phyloP scores from a whole-genome alignment of 768 basidiomycete species.

The Termitomyces sp. region DNA sequence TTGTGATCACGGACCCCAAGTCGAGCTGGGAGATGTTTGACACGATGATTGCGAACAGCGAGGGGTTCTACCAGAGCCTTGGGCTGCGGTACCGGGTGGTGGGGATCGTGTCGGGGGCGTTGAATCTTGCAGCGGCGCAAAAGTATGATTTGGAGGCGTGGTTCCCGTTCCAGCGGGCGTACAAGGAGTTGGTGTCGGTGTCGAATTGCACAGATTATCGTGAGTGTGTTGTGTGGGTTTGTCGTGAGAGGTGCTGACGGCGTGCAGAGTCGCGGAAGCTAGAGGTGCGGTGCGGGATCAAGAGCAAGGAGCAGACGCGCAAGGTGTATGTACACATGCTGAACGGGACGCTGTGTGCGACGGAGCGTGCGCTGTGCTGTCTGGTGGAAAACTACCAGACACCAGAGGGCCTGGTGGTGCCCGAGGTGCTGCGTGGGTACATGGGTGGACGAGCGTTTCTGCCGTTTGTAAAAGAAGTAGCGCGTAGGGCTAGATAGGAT shows the following conservation, averaged over 20 bases:
- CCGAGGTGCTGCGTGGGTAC: conserved; percentile 86
- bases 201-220: conserved; percentile 99
- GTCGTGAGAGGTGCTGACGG: background rate
- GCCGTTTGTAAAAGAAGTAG: conserved; percentile 62
- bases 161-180: conserved; percentile 96
- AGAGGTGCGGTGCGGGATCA: conserved; percentile 91
- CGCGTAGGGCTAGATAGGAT: no score
- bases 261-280: conserved; percentile 80
- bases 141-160: conserved; percentile 98
- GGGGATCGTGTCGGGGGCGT: conserved; percentile 90
- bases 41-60: conserved; percentile 81
- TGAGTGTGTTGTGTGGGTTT: conserved; percentile 39
- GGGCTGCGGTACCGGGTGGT: conserved; percentile 90
- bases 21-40: conserved; percentile 95
- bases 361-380: conserved; percentile 94
- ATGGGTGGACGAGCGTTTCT: conserved; percentile 94
- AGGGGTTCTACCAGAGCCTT: conserved; percentile 95
- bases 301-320: conserved; percentile 81
- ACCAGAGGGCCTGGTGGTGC: conserved; percentile 83
- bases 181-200: conserved; percentile 97
- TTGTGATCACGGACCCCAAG: conserved; percentile 90
- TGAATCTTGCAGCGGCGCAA: conserved; percentile 95
- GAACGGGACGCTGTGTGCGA: conserved; percentile 96
- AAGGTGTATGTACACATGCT: conserved; percentile 99
- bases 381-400: conserved; percentile 99